These are phyloP conservation scores for Mrakia gelida DNA, from an alignment of 768 basidiomycete species.

Conservation along the genomic window DNA sequence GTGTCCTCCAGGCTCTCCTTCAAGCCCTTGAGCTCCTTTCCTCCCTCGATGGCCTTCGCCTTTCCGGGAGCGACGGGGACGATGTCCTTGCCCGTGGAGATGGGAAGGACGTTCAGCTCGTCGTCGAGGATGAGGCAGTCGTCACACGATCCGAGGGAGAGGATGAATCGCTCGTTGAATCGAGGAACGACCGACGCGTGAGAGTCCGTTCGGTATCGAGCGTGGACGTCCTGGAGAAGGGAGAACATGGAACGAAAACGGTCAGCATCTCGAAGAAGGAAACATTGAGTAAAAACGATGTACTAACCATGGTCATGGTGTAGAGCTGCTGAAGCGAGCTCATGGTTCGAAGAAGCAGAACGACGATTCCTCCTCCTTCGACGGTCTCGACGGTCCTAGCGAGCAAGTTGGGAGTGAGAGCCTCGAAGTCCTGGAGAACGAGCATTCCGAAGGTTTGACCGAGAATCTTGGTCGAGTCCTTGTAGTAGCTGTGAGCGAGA, in stretches of 20 bases:
- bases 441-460: slow-evolving; percentile 98
- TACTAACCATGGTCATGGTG: slow-evolving; percentile 69
- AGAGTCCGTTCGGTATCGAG: slow-evolving; percentile 85
- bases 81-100: slow-evolving; percentile 93
- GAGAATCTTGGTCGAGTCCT: slow-evolving; percentile 92
- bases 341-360: slow-evolving; percentile 92
- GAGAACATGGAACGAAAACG: neutral
- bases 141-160: slow-evolving; percentile 86
- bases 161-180: slow-evolving; percentile 98
- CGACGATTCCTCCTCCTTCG: slow-evolving; percentile 77
- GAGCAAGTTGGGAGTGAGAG: slow-evolving; percentile 92
- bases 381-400: slow-evolving; percentile 98
- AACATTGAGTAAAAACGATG: slow-evolving; percentile 31
- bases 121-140: slow-evolving; percentile 95
- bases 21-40: slow-evolving; percentile 59
- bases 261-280: slow-evolving; percentile 13
- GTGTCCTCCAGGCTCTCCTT: slow-evolving; percentile 73
- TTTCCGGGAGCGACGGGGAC: slow-evolving; percentile 55
- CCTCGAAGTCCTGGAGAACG: slow-evolving; percentile 95
- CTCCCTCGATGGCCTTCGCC: slow-evolving; percentile 46
- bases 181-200: slow-evolving; percentile 76
- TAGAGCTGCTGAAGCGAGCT: slow-evolving; percentile 84
- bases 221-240: slow-evolving; percentile 78
- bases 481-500: slow-evolving; percentile 66
- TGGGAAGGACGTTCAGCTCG: slow-evolving; percentile 93